A percentile compares a stretch with the other conserved stretches of the same genome.
Conservation (phyloP, 164 flowering plant genomes). For the Tetrastigma voinierianum region DNA sequence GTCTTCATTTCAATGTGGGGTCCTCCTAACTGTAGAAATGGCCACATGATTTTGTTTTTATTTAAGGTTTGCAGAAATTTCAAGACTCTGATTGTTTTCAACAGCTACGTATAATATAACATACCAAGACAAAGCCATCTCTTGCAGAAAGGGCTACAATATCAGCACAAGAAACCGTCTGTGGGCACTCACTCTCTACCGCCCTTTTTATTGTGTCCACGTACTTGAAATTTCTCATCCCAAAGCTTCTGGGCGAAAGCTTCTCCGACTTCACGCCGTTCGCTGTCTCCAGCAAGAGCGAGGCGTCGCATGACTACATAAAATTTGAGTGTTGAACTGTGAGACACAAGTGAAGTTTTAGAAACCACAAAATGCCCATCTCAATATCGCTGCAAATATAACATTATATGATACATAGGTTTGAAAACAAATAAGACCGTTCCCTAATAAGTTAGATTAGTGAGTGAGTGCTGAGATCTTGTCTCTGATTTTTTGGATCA, state of each 20-base stretch:
- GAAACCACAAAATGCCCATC: no score
- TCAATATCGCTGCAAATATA: no score
- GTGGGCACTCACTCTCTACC: constrained; percentile 70
- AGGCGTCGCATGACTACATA: constrained; percentile 83
- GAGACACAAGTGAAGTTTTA: no score
- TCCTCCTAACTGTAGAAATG: constrained; percentile 59
- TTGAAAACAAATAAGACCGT: no score
- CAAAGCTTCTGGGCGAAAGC: constrained; percentile 61
- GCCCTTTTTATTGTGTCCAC: constrained; percentile 65
- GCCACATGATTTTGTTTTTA: no score
- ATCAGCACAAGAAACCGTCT: constrained; percentile 89
- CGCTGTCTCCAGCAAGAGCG: constrained; percentile 50
- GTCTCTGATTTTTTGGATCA: no score
- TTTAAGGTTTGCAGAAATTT: no score
- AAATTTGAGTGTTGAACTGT: neutral
- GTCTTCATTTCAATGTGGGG: constrained; percentile 69
- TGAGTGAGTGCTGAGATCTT: no score
- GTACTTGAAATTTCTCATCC: constrained; percentile 86
- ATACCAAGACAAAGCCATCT: constrained; percentile 68
- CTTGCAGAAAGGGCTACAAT: constrained; percentile 82
- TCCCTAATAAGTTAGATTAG: no score
- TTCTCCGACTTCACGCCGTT: constrained; percentile 52
- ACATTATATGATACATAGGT: no score
- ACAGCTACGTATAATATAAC: no score
- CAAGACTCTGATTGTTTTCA: no score